These are phyloP conservation scores for Citrus inodora DNA, from an alignment of 345 rosid genomes.

Conservation along the genomic window DNA sequence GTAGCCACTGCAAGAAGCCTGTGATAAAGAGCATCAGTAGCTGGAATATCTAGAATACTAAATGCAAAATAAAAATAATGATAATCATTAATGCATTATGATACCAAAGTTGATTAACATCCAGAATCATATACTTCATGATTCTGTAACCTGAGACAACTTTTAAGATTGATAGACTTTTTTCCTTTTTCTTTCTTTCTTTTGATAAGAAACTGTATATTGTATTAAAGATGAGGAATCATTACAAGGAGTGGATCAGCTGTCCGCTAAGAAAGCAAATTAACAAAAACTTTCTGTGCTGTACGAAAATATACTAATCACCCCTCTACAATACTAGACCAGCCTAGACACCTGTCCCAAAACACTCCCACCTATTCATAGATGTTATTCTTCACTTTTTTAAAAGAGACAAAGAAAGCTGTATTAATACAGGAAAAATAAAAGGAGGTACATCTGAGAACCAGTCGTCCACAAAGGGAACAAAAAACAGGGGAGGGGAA, in stretches of 20 bases:
- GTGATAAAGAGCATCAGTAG: constrained; percentile 26
- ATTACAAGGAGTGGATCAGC: too few species aligned
- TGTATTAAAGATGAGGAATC: too few species aligned
- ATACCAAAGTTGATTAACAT: constrained; percentile 1
- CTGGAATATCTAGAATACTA: background rate
- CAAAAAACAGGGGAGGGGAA: background rate
- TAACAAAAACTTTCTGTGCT: too few species aligned
- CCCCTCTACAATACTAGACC: too few species aligned
- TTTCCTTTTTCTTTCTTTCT: background rate
- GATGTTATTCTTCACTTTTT: too few species aligned
- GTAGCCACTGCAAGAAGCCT: constrained; percentile 86
- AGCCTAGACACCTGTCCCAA: too few species aligned
- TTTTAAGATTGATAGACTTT: background rate
- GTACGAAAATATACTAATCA: too few species aligned
- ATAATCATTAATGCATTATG: background rate
- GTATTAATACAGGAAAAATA: background rate
- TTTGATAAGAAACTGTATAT: too few species aligned
- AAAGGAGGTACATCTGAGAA: background rate
- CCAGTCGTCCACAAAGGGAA: background rate
- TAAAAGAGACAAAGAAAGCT: background rate
- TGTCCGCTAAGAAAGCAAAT: too few species aligned
- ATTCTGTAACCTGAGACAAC: background rate
- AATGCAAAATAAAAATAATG: background rate
- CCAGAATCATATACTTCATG: background rate
- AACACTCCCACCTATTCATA: too few species aligned